Evolutionary conservation across 352 stramenopile genomes (phyloP), one percentile per base, ranked within the genome.

Genomic region (Pythium coloratum): DNA sequence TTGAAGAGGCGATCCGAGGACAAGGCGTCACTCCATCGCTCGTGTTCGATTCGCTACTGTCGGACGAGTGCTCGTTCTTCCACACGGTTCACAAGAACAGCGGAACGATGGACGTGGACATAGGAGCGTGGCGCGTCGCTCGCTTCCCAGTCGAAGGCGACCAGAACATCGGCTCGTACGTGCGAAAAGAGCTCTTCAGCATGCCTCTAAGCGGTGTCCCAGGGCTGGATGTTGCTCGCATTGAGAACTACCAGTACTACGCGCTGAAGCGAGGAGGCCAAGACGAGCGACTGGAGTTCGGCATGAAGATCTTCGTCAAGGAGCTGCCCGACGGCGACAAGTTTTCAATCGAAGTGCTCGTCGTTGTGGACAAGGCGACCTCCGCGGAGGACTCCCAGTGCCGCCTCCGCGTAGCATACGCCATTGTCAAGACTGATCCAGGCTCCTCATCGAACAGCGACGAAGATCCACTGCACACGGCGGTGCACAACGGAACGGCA

Each of bases 231-330:
- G 71, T 85, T 7, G 74, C 72, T 9, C 67, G 72, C 32, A 62
- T 91, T 5, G 75, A 84, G 55, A 78, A 89, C 60, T 89, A 79
- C 55, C 80, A 91, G 51, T 91, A 89, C 69, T 76, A 89, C 57
- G 63, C 71, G 2, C 70, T 91, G 9, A 28, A 66, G 18, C 33
- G 33, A 6, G 13, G 16, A 14, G n/a, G 24, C 13, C 28, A 58
- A 24, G 34, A 18, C 10, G 62, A 77, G 30, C 80, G 78, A 8
- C 71, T 89, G 9, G 82, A 89, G 59, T 89, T 89, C 50, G 82
- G 82, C 24, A 89, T 87, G 79, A 89, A 91, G 66, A 67, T 89
- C 44, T 84, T 77, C 57, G 76, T 78, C 0, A 60, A 69, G 9
- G 73, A 86, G 16, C 59, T 89, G 10, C 76, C 81, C 0, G 79